These are phyloP conservation scores for Sclerotinia nivalis DNA, from an alignment of 2,329 filamentous ascomycete species.

Conservation along the genomic window DNA sequence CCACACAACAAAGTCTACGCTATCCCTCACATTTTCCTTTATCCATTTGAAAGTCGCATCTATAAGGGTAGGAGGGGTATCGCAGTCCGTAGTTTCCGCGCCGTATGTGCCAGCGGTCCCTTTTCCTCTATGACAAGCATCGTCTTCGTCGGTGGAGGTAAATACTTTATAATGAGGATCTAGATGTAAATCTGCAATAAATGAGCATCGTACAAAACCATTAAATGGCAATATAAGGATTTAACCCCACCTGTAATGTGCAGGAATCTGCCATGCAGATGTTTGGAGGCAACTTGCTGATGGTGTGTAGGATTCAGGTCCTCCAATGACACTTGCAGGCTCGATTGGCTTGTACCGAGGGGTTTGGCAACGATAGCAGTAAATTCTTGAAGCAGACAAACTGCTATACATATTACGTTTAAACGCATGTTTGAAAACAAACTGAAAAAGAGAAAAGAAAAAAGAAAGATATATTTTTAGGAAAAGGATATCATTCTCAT, in stretches of 20 bases:
- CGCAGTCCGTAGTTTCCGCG: slow-evolving; percentile 84
- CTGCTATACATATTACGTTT: slow-evolving; percentile 32
- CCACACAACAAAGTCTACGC: slow-evolving; percentile 89
- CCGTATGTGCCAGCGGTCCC: slow-evolving; percentile 81
- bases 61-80: slow-evolving; percentile 76
- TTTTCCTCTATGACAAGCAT: slow-evolving; percentile 76
- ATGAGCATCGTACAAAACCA: slow-evolving; percentile 31
- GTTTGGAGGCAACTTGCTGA: slow-evolving; percentile 36
- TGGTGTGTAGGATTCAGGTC: slow-evolving; percentile 31
- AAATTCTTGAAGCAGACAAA: slow-evolving; percentile 32
- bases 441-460: slow-evolving; percentile 13
- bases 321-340: slow-evolving; percentile 38
- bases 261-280: slow-evolving; percentile 73
- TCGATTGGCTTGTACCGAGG: slow-evolving; percentile 27
- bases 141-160: slow-evolving; percentile 65
- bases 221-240: slow-evolving; percentile 9
- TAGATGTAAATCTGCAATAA: slow-evolving; percentile 76
- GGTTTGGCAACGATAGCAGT: slow-evolving; percentile 30
- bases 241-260: slow-evolving; percentile 75
- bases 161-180: slow-evolving; percentile 84
- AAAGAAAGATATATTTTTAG: slow-evolving; percentile 5
- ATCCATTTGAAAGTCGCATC: slow-evolving; percentile 94
- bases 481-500: slow-evolving; percentile 17
- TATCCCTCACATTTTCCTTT: slow-evolving; percentile 69
- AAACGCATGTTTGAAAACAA: slow-evolving; percentile 34